Conservation (phyloP, 768 basidiomycete species). For the Boletus patriciae region DNA sequence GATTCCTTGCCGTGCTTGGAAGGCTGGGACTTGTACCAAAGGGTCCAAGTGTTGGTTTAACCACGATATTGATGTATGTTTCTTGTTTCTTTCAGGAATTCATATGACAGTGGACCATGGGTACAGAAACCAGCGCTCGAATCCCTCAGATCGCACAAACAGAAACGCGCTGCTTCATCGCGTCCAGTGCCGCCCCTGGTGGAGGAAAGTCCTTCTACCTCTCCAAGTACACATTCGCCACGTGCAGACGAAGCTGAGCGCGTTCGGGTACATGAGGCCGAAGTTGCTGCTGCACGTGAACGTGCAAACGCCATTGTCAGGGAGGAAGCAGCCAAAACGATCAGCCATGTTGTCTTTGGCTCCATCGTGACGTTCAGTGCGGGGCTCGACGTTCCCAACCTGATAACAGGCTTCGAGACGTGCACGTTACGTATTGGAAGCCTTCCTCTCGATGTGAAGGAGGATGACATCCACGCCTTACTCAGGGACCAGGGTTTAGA, state of each 20-base stretch:
- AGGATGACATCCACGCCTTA: conserved; percentile 42
- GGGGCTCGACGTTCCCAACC: conserved; percentile 45
- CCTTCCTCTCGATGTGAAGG: conserved; percentile 42
- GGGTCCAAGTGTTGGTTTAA: conserved; percentile 37
- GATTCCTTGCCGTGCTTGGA: conserved; percentile 35
- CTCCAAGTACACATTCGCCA: neutral
- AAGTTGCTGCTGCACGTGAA: conserved; percentile 17
- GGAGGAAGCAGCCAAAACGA: conserved; percentile 43
- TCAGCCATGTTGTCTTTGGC: conserved; percentile 45
- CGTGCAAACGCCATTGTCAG: conserved; percentile 15
- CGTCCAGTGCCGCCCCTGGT: neutral
- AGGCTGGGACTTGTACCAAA: conserved; percentile 37
- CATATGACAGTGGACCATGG: neutral
- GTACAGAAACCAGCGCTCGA: conserved; percentile 11
- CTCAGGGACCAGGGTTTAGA: conserved; percentile 46
- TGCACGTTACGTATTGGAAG: conserved; percentile 47
- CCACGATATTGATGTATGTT: conserved; percentile 37
- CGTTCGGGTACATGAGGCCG: conserved; percentile 9
- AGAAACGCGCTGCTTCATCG: neutral
- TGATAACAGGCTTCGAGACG: conserved; percentile 54
- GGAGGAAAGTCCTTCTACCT: neutral
- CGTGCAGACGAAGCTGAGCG: neutral
- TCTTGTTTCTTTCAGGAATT: neutral
- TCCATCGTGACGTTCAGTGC: conserved; percentile 51
- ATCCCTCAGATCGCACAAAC: neutral